A percentile compares a stretch with the other conserved stretches of the same genome.
These are phyloP conservation scores for Wickerhamomyces queroliae DNA, from an alignment of 805 yeast species.

Conservation along the genomic window DNA sequence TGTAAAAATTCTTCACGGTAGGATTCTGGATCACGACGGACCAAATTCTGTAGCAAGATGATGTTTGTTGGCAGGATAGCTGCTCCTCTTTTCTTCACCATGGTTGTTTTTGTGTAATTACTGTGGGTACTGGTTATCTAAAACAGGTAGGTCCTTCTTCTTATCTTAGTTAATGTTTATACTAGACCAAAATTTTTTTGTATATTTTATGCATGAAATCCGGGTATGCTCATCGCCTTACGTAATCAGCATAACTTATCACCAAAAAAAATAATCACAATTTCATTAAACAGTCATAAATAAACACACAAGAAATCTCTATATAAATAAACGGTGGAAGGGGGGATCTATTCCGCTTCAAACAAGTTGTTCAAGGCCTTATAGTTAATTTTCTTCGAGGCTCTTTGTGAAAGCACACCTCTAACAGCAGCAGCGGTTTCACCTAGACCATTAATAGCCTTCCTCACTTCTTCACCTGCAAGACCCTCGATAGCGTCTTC, in stretches of 20 bases:
- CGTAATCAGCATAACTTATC: slow-evolving; percentile 2
- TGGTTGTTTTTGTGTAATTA: slow-evolving; percentile 20
- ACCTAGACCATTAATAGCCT: slow-evolving; percentile 38
- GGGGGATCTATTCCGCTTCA: slow-evolving; percentile 11
- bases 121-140: not conserved
- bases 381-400: slow-evolving; percentile 89
- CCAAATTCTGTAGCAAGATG: slow-evolving; percentile 85
- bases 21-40: slow-evolving; percentile 90
- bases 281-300: too few relatives aligned
- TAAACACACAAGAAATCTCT: not conserved
- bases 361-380: slow-evolving; percentile 60
- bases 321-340: not conserved
- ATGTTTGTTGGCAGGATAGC: slow-evolving; percentile 91
- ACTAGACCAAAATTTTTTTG: not conserved
- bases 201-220: not conserved
- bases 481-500: slow-evolving; percentile 26
- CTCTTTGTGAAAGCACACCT: slow-evolving; percentile 66
- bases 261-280: too few relatives aligned
- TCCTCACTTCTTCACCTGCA: slow-evolving; percentile 30
- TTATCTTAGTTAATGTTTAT: not conserved
- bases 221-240: slow-evolving; percentile 19
- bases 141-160: not conserved
- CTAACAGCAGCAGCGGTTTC: slow-evolving; percentile 68
- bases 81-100: slow-evolving; percentile 89
- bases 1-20: slow-evolving; percentile 91